Base-by-base conservation (phyloP, 805 yeast genomes). In the Candida pseudofarinosa region DNA sequence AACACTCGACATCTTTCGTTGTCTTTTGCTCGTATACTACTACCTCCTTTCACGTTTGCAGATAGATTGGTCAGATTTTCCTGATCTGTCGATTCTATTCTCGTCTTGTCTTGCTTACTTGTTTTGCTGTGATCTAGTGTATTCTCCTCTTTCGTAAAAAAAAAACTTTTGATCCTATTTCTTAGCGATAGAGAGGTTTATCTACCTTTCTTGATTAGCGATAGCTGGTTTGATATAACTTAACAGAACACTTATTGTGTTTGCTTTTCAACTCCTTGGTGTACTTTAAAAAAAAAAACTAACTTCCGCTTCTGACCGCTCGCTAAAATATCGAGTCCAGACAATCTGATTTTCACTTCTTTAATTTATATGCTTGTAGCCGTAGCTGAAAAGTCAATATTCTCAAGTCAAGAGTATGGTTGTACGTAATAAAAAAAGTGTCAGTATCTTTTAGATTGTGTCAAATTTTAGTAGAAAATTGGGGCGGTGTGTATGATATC, bases 1-100 rank as follows among this genome's bases (percentile, higher is more conserved):
- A 38, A 50, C 41, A 36, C 47, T 48, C 19, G 56, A 39, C 60
- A 55, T 55, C 37, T 6, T 10, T 23, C 28, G 28, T 10, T 37
- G 33, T 14, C 34, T 20, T n/a, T 37, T 20, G 7, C 16, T 37
- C 40, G 31, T 15, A 12, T 13, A 18, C 20, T 23, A 38, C 4
- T 34, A 17, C 20, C 10, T n/a, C n/a, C n/a, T n/a, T n/a, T n/a
- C n/a, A n/a, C n/a, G n/a, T n/a, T n/a, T n/a, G n/a, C n/a, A n/a
- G n/a, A n/a, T n/a, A n/a, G n/a, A n/a, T n/a, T n/a, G n/a, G n/a
- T n/a, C n/a, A n/a, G n/a, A n/a, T n/a, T n/a, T n/a, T n/a, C n/a
- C n/a, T n/a, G n/a, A n/a, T n/a, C n/a, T n/a, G n/a, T n/a, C n/a
- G n/a, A n/a, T n/a, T n/a, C n/a, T n/a, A n/a, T n/a, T n/a, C n/a